Evolutionary conservation across 805 yeast genomes (phyloP), one percentile per base, ranked within the genome.

Genomic region (Myxozyma sirexii): DNA sequence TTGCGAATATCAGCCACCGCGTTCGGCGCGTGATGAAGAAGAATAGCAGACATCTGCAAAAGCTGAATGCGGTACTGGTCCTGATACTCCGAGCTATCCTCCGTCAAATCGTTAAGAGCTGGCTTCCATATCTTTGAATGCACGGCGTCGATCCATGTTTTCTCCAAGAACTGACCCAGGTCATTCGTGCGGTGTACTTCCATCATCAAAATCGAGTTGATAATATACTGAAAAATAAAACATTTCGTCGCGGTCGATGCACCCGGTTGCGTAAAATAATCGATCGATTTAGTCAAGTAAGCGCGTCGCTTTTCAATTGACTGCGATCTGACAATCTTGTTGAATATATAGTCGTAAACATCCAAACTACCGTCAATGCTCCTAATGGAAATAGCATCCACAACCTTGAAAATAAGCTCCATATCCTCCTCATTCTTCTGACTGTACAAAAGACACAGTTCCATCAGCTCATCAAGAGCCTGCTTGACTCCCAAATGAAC

Each of bases 31-130:
- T 84, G 82, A 69, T 85, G 85, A 26, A 91, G 82, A 45, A 94
- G 75, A 45, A 87, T 74, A 0, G 97, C 85, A 0, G 98, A 87
- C 70, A 91, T 73, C 66, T 92, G 96, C 23, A 94, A 77, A 7
- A 93, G 75, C 59, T 89, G 94, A 63, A 88, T 82, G 58, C 96
- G 79, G 73, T 83, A 87, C 38, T 81, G 77, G 69, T 94, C 97
- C 64, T 85, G 79, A 3, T 84, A 78, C 1, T 93, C 94, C 0
- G 90, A 81, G 81, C 77, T 39, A 80, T 77, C 57, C 49, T 84
- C 85, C 54, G 80, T 77, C 0, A 82, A 55, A 44, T 71, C 75
- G 12, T 64, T 60, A 10, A 64, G 46, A 2, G 70, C 78, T 0
- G 86, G 80, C 63, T 82, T 80, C 99, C 99, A 94, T 4, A 94